phyloP scores from a whole-genome alignment of 2,329 filamentous ascomycete genomes.

The Coleophoma eucalyptorum region DNA sequence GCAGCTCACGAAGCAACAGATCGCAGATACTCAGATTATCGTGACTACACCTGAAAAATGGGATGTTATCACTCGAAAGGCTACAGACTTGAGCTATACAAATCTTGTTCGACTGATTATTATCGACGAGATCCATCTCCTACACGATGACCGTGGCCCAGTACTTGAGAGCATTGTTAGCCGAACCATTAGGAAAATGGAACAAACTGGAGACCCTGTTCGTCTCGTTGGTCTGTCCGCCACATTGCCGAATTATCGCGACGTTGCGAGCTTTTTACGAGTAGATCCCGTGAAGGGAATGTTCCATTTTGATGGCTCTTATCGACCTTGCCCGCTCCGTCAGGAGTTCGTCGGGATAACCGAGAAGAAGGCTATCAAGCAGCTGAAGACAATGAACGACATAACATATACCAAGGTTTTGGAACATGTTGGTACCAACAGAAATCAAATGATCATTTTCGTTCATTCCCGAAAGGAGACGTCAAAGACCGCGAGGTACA shows the following conservation, averaged over 20 bases:
- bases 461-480: slow-evolving; percentile 98
- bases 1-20: slow-evolving; percentile 97
- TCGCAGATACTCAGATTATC: slow-evolving; percentile 95
- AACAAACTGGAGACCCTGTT: slow-evolving; percentile 91
- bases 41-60: slow-evolving; percentile 98
- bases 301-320: slow-evolving; percentile 96
- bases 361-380: slow-evolving; percentile 97
- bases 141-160: slow-evolving; percentile 95
- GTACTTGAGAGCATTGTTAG: slow-evolving; percentile 96
- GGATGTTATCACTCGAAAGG: slow-evolving; percentile 98
- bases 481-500: slow-evolving; percentile 93
- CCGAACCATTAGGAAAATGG: slow-evolving; percentile 85
- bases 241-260: slow-evolving; percentile 92
- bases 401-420: slow-evolving; percentile 97
- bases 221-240: slow-evolving; percentile 90
- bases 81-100: slow-evolving; percentile 93
- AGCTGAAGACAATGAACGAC: slow-evolving; percentile 98
- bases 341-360: slow-evolving; percentile 98
- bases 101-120: slow-evolving; percentile 94
- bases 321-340: slow-evolving; percentile 86
- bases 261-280: slow-evolving; percentile 92
- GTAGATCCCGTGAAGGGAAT: slow-evolving; percentile 82
- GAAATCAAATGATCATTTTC: slow-evolving; percentile 98
- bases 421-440: slow-evolving; percentile 88
- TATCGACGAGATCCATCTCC: slow-evolving; percentile 96